These are phyloP conservation scores for Ramalina intermedia DNA, from an alignment of 495 filamentous ascomycete species.

Conservation along the genomic window DNA sequence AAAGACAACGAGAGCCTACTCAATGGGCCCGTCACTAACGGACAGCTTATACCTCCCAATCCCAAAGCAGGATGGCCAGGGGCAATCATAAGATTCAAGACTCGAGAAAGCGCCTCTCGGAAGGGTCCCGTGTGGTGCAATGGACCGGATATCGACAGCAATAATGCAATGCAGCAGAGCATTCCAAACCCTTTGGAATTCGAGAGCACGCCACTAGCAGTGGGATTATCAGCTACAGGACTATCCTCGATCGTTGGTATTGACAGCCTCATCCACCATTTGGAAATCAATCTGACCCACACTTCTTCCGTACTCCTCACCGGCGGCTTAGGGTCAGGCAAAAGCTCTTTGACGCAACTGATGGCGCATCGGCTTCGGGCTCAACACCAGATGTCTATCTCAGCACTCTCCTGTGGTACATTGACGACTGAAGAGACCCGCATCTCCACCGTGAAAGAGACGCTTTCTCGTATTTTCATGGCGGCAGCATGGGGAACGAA, in stretches of 20 bases:
- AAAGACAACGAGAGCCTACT: slow-evolving; percentile 41
- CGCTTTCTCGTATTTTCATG: slow-evolving; percentile 67
- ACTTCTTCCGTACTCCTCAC: slow-evolving; percentile 80
- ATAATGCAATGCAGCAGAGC: slow-evolving; percentile 56
- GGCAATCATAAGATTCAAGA: slow-evolving; percentile 65
- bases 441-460: slow-evolving; percentile 81
- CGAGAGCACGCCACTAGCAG: slow-evolving; percentile 38
- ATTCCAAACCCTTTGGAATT: slow-evolving; percentile 45
- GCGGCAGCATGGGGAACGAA: slow-evolving; percentile 78
- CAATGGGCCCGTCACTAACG: slow-evolving; percentile 80
- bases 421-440: slow-evolving; percentile 79
- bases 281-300: slow-evolving; percentile 59
- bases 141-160: slow-evolving; percentile 55
- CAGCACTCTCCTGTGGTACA: slow-evolving; percentile 70
- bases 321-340: slow-evolving; percentile 79
- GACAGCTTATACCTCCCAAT: slow-evolving; percentile 49
- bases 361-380: slow-evolving; percentile 51
- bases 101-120: slow-evolving; percentile 27
- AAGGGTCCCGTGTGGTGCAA: slow-evolving; percentile 57
- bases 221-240: slow-evolving; percentile 5
- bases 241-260: slow-evolving; percentile 69
- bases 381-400: slow-evolving; percentile 56
- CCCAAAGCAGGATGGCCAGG: slow-evolving; percentile 40
- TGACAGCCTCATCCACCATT: slow-evolving; percentile 55
- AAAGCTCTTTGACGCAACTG: slow-evolving; percentile 56